A percentile compares a stretch with the other conserved stretches of the same genome.
These are phyloP conservation scores for Daldinia bambusicola DNA, from an alignment of 495 filamentous ascomycete genomes.

Conservation along the genomic window DNA sequence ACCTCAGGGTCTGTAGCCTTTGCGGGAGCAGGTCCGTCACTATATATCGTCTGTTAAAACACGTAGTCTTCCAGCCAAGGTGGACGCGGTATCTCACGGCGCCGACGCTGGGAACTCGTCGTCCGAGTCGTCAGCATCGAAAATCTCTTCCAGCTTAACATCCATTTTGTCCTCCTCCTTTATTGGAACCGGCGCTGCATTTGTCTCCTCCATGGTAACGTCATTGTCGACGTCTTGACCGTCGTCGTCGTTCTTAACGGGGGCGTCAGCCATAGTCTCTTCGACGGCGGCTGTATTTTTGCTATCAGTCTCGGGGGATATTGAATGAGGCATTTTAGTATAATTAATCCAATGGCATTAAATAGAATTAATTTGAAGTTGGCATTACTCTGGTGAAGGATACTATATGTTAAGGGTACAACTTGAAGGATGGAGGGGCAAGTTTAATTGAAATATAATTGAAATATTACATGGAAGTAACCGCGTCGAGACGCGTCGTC, in stretches of 20 bases:
- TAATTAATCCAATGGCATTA: not conserved
- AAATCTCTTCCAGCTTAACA: conserved; percentile 83
- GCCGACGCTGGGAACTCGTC: conserved; percentile 67
- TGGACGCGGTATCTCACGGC: conserved; percentile 40
- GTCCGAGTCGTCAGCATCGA: conserved; percentile 80
- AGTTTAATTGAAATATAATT: conserved; percentile 41
- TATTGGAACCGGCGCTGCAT: conserved; percentile 18
- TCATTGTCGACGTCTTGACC: conserved; percentile 41
- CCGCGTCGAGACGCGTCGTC: conserved; percentile 39
- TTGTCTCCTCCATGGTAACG: conserved; percentile 50
- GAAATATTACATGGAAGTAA: conserved; percentile 5
- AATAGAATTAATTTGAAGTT: not conserved
- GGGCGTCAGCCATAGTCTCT: conserved; percentile 39
- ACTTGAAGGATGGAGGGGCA: conserved; percentile 30
- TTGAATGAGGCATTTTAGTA: conserved; percentile 64
- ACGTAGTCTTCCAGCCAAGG: not conserved
- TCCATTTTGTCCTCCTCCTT: conserved; percentile 49
- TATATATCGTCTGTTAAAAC: conserved; percentile 31
- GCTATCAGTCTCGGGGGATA: conserved; percentile 51
- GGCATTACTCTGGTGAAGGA: too few species aligned
- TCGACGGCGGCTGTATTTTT: conserved; percentile 39
- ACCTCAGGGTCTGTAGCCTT: conserved; percentile 76
- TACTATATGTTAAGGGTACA: not conserved
- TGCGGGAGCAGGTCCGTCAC: conserved; percentile 26
- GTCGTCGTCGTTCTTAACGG: conserved; percentile 38